Base-by-base conservation (phyloP, 2,329 filamentous ascomycete species). In the Sarocladium kiliense region DNA sequence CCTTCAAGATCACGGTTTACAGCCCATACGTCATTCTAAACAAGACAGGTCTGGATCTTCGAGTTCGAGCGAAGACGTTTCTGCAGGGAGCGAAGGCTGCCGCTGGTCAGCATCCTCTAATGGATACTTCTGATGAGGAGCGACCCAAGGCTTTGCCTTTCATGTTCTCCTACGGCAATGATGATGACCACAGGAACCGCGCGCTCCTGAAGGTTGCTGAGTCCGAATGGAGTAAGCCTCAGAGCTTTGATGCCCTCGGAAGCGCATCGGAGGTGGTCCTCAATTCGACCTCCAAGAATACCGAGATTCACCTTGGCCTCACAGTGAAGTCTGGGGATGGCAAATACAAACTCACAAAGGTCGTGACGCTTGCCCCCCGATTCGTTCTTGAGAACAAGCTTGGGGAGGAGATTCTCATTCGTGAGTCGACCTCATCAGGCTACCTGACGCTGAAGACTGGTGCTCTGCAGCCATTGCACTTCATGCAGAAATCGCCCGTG, bases 321-420 rank as follows among this genome's bases (percentile, higher is more conserved):
- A 93, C 87, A 1, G 87, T 99, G 27, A 85, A 89, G 56, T 88
- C 95, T 56, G 94, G 94, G 11, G 88, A 96, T 65, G 94, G 94
- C 64, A 99, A 99, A 72, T 99, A 97, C 76, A 97, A 96, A 70
- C 78, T 99, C 77, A 95, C 91, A 18, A 97, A 96, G 74, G 88
- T 97, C 12, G 89, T 99, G 25, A 97, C 92, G 1, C 82, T 99
- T 39, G 86, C 94, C 0, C 94, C 95, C 25, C 84, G 94, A 23
- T 99, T 96, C 65, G 87, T 99, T 54, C 77, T 99, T 60, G 92
- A 96, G 70, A 99, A 97, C 75, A 93, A 91, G 71, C 79, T 97
- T 55, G 86, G 82, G 26, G 93, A 99, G 66, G 89, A 94, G 56
- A 82, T 99, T 58, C 85, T 94, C 63, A 87, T 97, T 26, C 86